Percentiles rank a stretch among this genome's conserved stretches.
These are phyloP conservation scores for Mycena galopus DNA, from an alignment of 768 basidiomycete species.

Conservation along the genomic window DNA sequence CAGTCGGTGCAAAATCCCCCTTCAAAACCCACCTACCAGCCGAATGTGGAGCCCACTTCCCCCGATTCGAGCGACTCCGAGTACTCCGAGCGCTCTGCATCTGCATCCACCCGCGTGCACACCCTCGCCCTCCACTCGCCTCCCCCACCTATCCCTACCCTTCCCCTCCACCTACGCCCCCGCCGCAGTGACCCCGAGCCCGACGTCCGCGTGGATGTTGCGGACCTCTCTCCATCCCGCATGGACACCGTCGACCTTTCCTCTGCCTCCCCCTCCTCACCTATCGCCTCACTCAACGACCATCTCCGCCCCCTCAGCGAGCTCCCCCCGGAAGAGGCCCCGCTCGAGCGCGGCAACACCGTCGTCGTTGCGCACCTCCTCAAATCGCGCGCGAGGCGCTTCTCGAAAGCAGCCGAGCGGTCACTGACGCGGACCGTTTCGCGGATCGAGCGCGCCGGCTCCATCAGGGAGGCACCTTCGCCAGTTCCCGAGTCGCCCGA, in stretches of 20 bases:
- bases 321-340: slow-evolving; percentile 29
- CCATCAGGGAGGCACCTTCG: slow-evolving; percentile 26
- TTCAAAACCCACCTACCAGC: not conserved
- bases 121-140: slow-evolving; percentile 18
- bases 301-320: slow-evolving; percentile 15
- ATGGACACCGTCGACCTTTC: not conserved
- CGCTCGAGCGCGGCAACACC: slow-evolving; percentile 30
- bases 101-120: slow-evolving; percentile 18
- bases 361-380: slow-evolving; percentile 26
- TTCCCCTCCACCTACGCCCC: slow-evolving; percentile 8
- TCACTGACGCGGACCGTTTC: slow-evolving; percentile 23
- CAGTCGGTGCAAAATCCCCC: not conserved
- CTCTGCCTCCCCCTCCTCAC: not conserved
- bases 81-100: slow-evolving; percentile 31
- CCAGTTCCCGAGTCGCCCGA: not conserved
- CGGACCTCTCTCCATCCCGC: not conserved
- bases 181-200: not conserved
- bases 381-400: slow-evolving; percentile 31
- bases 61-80: slow-evolving; percentile 22
- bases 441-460: slow-evolving; percentile 35
- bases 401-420: not conserved
- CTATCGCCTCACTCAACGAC: slow-evolving; percentile 5
- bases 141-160: slow-evolving; percentile 15
- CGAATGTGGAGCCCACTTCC: slow-evolving; percentile 4
- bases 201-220: too few relatives aligned